Evolutionary conservation across 202 grass and related monocot species (phyloP), one percentile per base, ranked within the genome.

Genomic region (Digitaria exilis): DNA sequence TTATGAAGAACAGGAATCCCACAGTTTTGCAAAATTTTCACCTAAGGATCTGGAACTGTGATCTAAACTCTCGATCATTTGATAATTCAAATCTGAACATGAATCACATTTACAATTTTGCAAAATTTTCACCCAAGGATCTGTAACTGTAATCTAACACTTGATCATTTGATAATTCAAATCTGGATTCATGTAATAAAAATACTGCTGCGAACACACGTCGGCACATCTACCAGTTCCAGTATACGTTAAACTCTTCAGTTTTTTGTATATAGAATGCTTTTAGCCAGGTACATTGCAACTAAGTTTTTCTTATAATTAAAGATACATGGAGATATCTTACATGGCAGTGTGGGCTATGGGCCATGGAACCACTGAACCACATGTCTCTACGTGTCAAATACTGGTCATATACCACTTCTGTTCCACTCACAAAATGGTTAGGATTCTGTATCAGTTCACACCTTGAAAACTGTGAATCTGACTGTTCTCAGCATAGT

Each of bases 1-100:
- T n/a, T n/a, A n/a, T n/a, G n/a, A n/a, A n/a, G n/a, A n/a, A n/a
- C n/a, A n/a, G n/a, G n/a, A n/a, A n/a, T n/a, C n/a, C n/a, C n/a
- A n/a, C n/a, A n/a, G n/a, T n/a, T n/a, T n/a, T 26, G 24, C 73
- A 76, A 58, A 60, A 32, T 78, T 63, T 71, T 31, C n/a, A 50
- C 28, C 29, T 29, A 65, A n/a, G 26, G 4, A 24, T 65, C 26
- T 50, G 43, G 43, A 65, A 3, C 25, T 10, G 13, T n/a, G 63
- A 77, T 39, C 17, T 64, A 15, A 21, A 44, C 3, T 77, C 44
- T 14, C 0, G 41, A 30, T 44, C 37, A 43, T 9, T 44, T 26
- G 9, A 77, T 12, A 62, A 77, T 30, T 77, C 13, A 44, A 77
- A 62, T 18, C 15, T 62, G n/a, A n/a, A n/a, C n/a, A n/a, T n/a